A percentile compares a stretch with the other conserved stretches of the same genome.
These are phyloP conservation scores for Suhomyces sp. DNA, from an alignment of 805 yeast genomes.

Conservation along the genomic window DNA sequence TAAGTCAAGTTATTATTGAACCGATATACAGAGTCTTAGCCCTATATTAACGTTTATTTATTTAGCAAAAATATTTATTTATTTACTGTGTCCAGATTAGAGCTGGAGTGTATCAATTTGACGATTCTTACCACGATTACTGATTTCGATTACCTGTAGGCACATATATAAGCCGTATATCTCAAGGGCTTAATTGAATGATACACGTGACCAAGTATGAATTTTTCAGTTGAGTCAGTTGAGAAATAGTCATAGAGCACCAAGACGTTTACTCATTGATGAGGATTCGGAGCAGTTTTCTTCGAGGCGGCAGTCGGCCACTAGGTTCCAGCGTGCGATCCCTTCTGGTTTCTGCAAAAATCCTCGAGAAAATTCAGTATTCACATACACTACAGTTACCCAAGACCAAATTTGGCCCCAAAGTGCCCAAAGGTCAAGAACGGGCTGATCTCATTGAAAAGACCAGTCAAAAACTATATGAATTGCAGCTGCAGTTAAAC, in stretches of 20 bases:
- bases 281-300: neutral
- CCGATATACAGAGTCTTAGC: neutral
- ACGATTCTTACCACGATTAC: constrained; percentile 2
- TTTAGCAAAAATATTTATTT: constrained; percentile 8
- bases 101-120: constrained; percentile 4
- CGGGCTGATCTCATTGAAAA: constrained; percentile 43
- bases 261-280: neutral
- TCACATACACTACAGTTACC: constrained; percentile 64
- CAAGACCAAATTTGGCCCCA: constrained; percentile 50
- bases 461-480: constrained; percentile 59
- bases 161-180: neutral
- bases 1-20: constrained; percentile 1
- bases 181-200: neutral
- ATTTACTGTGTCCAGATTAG: constrained; percentile 4
- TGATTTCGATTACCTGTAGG: neutral
- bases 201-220: neutral
- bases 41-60: constrained; percentile 11
- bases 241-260: neutral
- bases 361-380: constrained; percentile 19
- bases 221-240: neutral
- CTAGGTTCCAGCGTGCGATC: neutral
- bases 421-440: constrained; percentile 50
- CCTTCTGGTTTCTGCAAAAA: neutral
- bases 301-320: neutral
- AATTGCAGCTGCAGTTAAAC: constrained; percentile 43